These are phyloP conservation scores for Suillus variegatus DNA, from an alignment of 768 basidiomycete species.

Conservation along the genomic window DNA sequence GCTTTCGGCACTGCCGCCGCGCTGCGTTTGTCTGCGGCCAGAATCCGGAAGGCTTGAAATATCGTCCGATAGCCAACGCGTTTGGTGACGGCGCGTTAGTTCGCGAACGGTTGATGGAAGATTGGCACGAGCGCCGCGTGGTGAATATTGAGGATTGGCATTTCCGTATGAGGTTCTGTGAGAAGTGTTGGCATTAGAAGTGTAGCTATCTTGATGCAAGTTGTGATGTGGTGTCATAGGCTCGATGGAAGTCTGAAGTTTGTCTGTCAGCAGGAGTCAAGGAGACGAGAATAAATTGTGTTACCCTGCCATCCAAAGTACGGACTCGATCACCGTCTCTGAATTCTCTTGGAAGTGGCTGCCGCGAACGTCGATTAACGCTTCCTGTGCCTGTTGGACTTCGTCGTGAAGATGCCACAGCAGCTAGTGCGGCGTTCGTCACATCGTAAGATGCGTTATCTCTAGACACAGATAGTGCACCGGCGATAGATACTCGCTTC, in stretches of 20 bases:
- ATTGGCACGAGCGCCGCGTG: conserved; percentile 31
- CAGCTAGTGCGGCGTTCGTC: conserved; percentile 58
- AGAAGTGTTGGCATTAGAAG: conserved; percentile 21
- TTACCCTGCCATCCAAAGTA: conserved; percentile 44
- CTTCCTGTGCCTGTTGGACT: conserved; percentile 41
- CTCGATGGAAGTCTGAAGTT: conserved; percentile 33
- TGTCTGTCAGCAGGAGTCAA: conserved; percentile 4
- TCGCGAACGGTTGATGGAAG: conserved; percentile 52
- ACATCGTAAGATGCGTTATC: conserved; percentile 38
- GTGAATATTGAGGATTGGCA: conserved; percentile 27
- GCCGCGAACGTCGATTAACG: conserved; percentile 40
- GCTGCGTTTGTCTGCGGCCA: conserved; percentile 56
- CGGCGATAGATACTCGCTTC: conserved; percentile 43
- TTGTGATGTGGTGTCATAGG: conserved; percentile 41
- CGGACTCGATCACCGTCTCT: conserved; percentile 29
- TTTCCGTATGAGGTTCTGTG: conserved; percentile 27
- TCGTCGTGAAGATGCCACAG: conserved; percentile 57
- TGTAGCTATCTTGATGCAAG: conserved; percentile 25
- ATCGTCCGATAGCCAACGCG: conserved; percentile 58
- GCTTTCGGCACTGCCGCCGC: conserved; percentile 75
- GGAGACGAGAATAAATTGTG: conserved; percentile 16
- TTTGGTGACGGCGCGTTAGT: conserved; percentile 48
- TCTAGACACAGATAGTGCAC: conserved; percentile 30
- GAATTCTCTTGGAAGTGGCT: conserved; percentile 55
- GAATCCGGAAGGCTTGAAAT: conserved; percentile 26